Conservation (phyloP, 441 rosid species). For the Adansonia gregorii region DNA sequence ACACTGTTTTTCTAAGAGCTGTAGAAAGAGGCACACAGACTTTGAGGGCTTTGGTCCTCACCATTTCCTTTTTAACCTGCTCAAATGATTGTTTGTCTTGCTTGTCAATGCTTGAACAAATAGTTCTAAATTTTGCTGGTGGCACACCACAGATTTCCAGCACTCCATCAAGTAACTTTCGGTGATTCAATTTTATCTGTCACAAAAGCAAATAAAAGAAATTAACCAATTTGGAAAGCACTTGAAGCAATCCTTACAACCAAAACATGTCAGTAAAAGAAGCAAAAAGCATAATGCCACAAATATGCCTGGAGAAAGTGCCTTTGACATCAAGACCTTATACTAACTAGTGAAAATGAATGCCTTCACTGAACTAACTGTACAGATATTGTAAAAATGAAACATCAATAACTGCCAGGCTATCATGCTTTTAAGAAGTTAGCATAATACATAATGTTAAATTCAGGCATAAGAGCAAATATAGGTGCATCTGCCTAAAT, state of each 20-base stretch:
- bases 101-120: constrained; percentile 66
- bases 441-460: constrained; percentile 1
- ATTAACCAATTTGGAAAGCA: neutral
- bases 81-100: constrained; percentile 64
- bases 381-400: neutral
- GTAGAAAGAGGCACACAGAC: neutral
- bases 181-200: constrained; percentile 88
- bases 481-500: neutral
- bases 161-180: constrained; percentile 82
- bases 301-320: neutral
- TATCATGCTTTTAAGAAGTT: neutral
- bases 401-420: neutral
- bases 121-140: constrained; percentile 58
- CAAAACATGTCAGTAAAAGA: neutral
- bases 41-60: constrained; percentile 32
- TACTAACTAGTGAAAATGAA: neutral
- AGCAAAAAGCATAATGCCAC: neutral
- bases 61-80: constrained; percentile 92
- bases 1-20: neutral
- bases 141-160: constrained; percentile 70
- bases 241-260: neutral
- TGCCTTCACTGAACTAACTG: neutral
- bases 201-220: neutral
- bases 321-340: neutral
- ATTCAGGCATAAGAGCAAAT: neutral